Conservation (phyloP, 106 monocot genomes). For the Dendrobium chrysotoxum region DNA sequence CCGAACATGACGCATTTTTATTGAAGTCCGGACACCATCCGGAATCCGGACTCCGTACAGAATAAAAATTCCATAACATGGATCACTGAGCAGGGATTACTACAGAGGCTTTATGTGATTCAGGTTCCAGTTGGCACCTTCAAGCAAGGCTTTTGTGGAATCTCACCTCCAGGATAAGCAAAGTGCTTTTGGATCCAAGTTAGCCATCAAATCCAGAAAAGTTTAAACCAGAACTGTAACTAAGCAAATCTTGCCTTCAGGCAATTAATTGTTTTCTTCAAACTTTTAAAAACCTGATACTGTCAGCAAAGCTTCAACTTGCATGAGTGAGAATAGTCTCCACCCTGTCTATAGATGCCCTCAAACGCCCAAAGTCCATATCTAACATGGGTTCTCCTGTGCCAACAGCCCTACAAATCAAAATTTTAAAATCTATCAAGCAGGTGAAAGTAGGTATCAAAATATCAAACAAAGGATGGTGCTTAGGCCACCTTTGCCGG, state of each 20-base stretch:
- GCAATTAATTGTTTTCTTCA: background rate
- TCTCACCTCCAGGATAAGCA: too few species aligned
- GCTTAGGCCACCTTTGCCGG: background rate
- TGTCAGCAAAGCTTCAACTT: constrained; percentile 14
- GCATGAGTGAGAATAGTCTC: constrained; percentile 75
- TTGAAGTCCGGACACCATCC: too few species aligned
- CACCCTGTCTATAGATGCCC: constrained; percentile 85
- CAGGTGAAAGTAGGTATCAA: too few species aligned
- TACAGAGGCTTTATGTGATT: background rate
- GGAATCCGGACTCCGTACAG: too few species aligned
- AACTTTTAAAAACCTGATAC: background rate
- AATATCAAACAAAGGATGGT: background rate
- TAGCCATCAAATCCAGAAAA: background rate
- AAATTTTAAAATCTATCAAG: background rate
- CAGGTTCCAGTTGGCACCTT: background rate
- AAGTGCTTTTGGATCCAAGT: too few species aligned
- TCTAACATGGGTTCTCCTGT: constrained; percentile 66
- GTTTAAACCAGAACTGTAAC: background rate
- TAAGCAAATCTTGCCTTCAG: background rate
- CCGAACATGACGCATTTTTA: too few species aligned
- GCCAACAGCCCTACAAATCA: constrained; percentile 47
- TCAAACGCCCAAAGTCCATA: constrained; percentile 78
- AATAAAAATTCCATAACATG: too few species aligned
- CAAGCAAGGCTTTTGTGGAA: background rate
- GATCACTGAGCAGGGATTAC: background rate